phyloP scores from a whole-genome alignment of 495 filamentous ascomycete species.

The Penicillium lagena region DNA sequence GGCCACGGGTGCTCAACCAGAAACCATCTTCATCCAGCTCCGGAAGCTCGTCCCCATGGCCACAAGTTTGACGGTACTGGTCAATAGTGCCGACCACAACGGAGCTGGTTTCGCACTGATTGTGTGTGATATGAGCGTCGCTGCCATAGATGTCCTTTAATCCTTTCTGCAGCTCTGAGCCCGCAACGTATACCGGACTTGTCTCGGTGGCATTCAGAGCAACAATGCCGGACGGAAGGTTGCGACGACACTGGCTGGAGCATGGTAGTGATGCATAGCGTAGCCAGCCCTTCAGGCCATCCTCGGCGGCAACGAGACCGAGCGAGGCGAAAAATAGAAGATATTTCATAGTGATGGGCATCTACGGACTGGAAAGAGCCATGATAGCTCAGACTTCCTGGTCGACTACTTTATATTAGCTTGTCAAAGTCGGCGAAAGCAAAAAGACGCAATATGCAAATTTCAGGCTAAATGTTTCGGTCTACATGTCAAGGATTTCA shows the following conservation, averaged over 20 bases:
- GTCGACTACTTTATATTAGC: neutral
- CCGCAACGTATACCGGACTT: constrained; percentile 53
- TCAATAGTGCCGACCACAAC: constrained; percentile 52
- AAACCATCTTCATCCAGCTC: constrained; percentile 57
- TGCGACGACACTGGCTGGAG: constrained; percentile 23
- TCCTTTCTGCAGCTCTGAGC: constrained; percentile 53
- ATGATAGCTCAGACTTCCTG: neutral
- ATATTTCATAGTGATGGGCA: constrained; percentile 1
- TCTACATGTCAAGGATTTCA: constrained; percentile 1
- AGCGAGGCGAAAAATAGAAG: constrained; percentile 7
- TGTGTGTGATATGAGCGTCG: constrained; percentile 24
- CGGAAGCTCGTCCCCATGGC: constrained; percentile 22
- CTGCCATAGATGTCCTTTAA: constrained; percentile 48
- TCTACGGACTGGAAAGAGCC: neutral
- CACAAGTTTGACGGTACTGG: constrained; percentile 38
- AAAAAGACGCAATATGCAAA: constrained; percentile 1
- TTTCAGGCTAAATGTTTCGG: constrained; percentile 12
- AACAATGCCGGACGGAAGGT: constrained; percentile 44
- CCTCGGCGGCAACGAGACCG: constrained; percentile 31
- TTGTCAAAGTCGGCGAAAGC: neutral
- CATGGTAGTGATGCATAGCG: constrained; percentile 53
- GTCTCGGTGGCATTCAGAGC: constrained; percentile 44
- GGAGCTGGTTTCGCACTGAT: constrained; percentile 16
- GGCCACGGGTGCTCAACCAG: constrained; percentile 43
- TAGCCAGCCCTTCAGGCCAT: constrained; percentile 57